A percentile compares a stretch with the other conserved stretches of the same genome.
Conservation (phyloP, 75 land plant species). For the Cryptomeria japonica region DNA sequence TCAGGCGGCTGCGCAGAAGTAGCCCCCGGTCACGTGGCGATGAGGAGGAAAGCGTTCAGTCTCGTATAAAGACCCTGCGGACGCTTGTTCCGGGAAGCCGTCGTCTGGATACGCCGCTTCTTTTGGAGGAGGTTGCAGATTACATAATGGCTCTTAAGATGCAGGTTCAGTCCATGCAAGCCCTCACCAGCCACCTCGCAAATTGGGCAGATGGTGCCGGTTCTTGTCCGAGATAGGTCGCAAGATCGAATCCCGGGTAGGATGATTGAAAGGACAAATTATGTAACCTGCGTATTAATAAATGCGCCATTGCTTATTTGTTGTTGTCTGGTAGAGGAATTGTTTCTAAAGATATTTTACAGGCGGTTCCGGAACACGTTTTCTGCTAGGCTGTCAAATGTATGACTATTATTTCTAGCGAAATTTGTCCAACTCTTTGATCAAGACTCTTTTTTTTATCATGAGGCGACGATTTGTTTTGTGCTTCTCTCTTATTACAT, state of each 20-base stretch:
- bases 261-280: not conserved
- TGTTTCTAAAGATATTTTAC: too few relatives aligned
- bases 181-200: not conserved
- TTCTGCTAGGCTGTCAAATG: too few relatives aligned
- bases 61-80: not conserved
- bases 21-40: not conserved
- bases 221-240: not conserved
- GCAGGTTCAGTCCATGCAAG: constrained; percentile 2
- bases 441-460: too few relatives aligned
- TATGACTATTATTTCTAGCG: too few relatives aligned
- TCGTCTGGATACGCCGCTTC: not conserved
- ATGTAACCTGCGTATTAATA: not conserved
- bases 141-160: not conserved
- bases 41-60: not conserved
- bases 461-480: too few relatives aligned
- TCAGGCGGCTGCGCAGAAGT: too few relatives aligned
- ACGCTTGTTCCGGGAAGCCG: constrained; percentile 1
- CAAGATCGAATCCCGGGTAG: not conserved
- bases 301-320: too few relatives aligned
- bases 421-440: too few relatives aligned
- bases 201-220: not conserved
- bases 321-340: too few relatives aligned
- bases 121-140: not conserved
- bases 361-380: too few relatives aligned
- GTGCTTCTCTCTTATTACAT: too few relatives aligned